Conservation (phyloP, 2,329 filamentous ascomycete species). For the Penicillium sp. region DNA sequence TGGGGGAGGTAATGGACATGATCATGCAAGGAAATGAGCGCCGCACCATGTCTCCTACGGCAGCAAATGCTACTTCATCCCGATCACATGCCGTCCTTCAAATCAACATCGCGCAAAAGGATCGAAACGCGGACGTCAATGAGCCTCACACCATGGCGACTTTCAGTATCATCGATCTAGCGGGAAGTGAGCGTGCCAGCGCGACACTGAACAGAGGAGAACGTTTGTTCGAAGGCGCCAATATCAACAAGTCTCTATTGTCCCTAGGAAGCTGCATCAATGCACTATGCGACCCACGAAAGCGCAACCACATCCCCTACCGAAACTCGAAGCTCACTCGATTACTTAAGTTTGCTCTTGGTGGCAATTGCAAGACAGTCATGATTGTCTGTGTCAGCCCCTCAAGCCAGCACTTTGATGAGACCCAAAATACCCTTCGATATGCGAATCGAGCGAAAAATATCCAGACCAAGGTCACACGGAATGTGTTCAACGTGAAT, state of each 20-base stretch:
- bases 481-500: constrained; percentile 98
- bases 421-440: constrained; percentile 95
- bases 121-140: constrained; percentile 85
- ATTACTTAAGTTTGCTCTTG: constrained; percentile 92
- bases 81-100: constrained; percentile 96
- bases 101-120: constrained; percentile 92
- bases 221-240: constrained; percentile 86
- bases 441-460: constrained; percentile 99
- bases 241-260: constrained; percentile 98
- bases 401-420: constrained; percentile 93
- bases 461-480: constrained; percentile 98
- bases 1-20: constrained; percentile 98
- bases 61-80: constrained; percentile 95
- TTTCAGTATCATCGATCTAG: constrained; percentile 94
- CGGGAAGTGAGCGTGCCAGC: constrained; percentile 91
- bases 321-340: constrained; percentile 96
- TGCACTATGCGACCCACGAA: constrained; percentile 87
- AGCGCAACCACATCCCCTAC: constrained; percentile 92
- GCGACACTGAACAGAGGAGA: constrained; percentile 96
- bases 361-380: constrained; percentile 97
- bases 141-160: constrained; percentile 98
- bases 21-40: constrained; percentile 93
- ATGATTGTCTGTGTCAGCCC: constrained; percentile 99
- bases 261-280: constrained; percentile 97
- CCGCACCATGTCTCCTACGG: constrained; percentile 92